Base-by-base conservation (phyloP, 306 rosid genomes). In the Vigna reflexopilosa region DNA sequence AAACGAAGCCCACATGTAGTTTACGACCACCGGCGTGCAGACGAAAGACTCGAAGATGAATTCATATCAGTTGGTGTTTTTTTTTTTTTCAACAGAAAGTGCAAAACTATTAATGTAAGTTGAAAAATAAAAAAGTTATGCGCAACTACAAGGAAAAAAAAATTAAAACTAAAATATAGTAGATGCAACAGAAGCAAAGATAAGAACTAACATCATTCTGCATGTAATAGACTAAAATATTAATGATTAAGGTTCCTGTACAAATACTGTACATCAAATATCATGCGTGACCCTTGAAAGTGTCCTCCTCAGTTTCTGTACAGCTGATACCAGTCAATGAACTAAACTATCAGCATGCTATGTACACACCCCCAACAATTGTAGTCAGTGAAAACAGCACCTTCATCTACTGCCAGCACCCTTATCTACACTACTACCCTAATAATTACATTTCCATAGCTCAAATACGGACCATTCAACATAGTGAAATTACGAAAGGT, bases 391-490 rank as follows among this genome's bases (percentile, higher is more conserved):
- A 78, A 91, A 79, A 73, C 15, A 50, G 79, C 72, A 83, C 72
- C 94, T 63, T 81, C 84, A 79, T 85, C 87, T 78, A 83, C 51
- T 79, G 52, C 30, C 76, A 71, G 78, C 55, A 77, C 75, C 81
- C 80, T 72, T 88, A 77, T 83, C 90, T 89, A 89, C 87, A 84
- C 83, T 72, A 63, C 87, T 83, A 85, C 83, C 84, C 93, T 85
- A 81, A 81, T 91, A 89, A 69, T 89, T 89, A 91, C 97, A 92
- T 63, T 61, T 87, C 86, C 93, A 88, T 84, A 79, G 61, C 82
- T 57, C 83, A 69, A 73, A 42, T 70, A 40, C 55, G 11, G 69
- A 76, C 58, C 66, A 57, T 19, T 42, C 74, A 30, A 76, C 67
- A 72, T 50, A 62, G 40, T 56, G 64, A 67, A 71, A 56, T 84